phyloP scores from a whole-genome alignment of 2,329 filamentous ascomycete genomes.

The Diaporthe ilicicola region DNA sequence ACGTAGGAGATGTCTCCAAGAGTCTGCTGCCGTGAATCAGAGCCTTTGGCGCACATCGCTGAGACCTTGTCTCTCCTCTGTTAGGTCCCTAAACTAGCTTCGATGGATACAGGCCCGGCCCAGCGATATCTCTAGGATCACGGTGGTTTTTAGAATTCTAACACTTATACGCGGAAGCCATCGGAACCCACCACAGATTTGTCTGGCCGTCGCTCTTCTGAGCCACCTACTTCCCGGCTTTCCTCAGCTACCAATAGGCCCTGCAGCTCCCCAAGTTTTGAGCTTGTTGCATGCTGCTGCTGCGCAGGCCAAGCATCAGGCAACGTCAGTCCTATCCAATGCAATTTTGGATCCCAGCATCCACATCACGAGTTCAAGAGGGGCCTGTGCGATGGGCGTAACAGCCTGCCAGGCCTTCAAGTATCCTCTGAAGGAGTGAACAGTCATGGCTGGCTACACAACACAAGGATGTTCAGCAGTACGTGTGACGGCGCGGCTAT shows the following conservation, averaged over 20 bases:
- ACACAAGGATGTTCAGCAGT: too few relatives aligned
- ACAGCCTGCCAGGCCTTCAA: background rate
- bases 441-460: background rate
- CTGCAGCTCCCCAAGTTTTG: background rate
- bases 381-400: background rate
- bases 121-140: too few relatives aligned
- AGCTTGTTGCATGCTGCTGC: constrained; percentile 1
- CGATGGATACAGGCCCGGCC: background rate
- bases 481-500: too few relatives aligned
- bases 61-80: background rate
- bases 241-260: background rate
- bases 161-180: background rate
- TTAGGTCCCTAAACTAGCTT: background rate
- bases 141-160: background rate
- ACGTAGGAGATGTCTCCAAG: too few relatives aligned
- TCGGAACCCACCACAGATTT: background rate
- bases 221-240: background rate
- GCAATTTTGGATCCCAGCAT: background rate
- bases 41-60: background rate
- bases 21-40: too few relatives aligned
- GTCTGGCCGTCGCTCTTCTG: background rate
- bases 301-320: background rate
- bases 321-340: background rate
- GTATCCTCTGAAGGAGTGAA: background rate
- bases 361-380: background rate